Evolutionary conservation across 164 flowering plant species (phyloP).

Genomic region (Akebia trifoliata): DNA sequence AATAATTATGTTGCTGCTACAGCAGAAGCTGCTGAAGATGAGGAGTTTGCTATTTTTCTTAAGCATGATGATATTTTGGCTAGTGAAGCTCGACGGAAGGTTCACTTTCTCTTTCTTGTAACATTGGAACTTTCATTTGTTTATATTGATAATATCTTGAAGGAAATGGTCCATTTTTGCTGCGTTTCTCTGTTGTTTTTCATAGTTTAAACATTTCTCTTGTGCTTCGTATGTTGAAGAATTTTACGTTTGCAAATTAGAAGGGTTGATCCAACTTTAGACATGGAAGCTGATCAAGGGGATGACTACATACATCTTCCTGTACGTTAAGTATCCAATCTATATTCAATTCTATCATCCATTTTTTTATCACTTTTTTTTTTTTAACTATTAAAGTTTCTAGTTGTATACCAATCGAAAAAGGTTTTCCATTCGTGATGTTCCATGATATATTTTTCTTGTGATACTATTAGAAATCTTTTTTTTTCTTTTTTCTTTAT

Average conservation of each 20-base stretch:
- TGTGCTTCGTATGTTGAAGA: conserved; percentile 1
- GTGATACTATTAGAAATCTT: too few species aligned
- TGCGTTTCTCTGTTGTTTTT: too few species aligned
- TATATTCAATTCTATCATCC: background rate
- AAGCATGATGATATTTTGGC: conserved; percentile 80
- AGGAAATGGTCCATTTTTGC: too few species aligned
- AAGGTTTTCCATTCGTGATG: background rate
- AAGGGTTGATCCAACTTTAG: conserved; percentile 85
- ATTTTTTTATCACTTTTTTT: background rate
- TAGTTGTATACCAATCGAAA: background rate
- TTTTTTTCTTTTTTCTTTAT: too few species aligned
- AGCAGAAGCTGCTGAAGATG: too few species aligned
- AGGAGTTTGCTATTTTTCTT: conserved; percentile 78
- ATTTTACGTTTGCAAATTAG: conserved; percentile 46
- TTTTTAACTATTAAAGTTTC: too few species aligned
- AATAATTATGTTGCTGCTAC: conserved; percentile 71
- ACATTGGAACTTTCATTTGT: conserved; percentile 4
- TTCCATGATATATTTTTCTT: too few species aligned
- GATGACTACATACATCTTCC: conserved; percentile 87
- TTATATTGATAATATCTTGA: conserved; percentile 4
- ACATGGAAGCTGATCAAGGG: conserved; percentile 89
- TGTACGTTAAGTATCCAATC: conserved; percentile 35
- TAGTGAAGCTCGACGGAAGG: too few species aligned
- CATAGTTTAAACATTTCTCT: too few species aligned
- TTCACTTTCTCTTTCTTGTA: conserved; percentile 9